A percentile compares a stretch with the other conserved stretches of the same genome.
phyloP scores from a whole-genome alignment of 352 stramenopile species.

The Globisporangium spiculum region DNA sequence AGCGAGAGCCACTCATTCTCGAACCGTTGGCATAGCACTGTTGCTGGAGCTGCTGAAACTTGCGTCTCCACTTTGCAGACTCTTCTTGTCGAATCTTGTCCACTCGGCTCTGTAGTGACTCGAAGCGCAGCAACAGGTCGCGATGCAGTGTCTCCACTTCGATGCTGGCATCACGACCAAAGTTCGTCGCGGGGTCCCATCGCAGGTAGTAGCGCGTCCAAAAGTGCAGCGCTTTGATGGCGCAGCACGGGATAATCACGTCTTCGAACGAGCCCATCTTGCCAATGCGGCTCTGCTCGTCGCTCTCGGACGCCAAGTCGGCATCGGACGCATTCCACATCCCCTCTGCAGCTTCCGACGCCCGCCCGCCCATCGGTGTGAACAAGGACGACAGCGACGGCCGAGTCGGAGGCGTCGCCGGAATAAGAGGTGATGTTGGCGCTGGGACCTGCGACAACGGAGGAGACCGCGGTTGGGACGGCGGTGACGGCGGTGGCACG shows the following conservation, averaged over 20 bases:
- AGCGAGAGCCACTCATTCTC: slow-evolving; percentile 1
- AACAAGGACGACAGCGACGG: slow-evolving; percentile 41
- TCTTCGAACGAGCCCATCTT: slow-evolving; percentile 40
- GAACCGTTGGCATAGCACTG: slow-evolving; percentile 12
- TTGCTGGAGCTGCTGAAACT: slow-evolving; percentile 17
- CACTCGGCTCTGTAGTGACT: slow-evolving; percentile 28
- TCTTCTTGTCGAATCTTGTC: slow-evolving; percentile 27
- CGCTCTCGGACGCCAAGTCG: slow-evolving; percentile 33
- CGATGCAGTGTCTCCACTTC: slow-evolving; percentile 58
- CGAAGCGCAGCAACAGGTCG: slow-evolving; percentile 37
- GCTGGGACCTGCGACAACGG: slow-evolving; percentile 5
- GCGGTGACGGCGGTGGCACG: background rate
- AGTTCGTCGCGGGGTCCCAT: slow-evolving; percentile 60
- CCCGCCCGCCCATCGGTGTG: slow-evolving; percentile 25
- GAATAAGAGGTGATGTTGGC: slow-evolving; percentile 2
- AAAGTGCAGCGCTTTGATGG: slow-evolving; percentile 68
- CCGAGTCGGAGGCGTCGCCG: slow-evolving; percentile 13
- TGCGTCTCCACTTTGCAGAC: slow-evolving; percentile 28
- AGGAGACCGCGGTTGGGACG: slow-evolving; percentile 18
- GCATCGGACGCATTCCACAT: slow-evolving; percentile 32
- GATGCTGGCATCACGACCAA: slow-evolving; percentile 55
- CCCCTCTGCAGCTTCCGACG: slow-evolving; percentile 24
- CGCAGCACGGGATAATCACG: slow-evolving; percentile 65
- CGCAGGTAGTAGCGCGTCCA: slow-evolving; percentile 82
- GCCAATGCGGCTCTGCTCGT: slow-evolving; percentile 34